These are phyloP conservation scores for Karstenula rhodostoma DNA, from an alignment of 2,329 filamentous ascomycete genomes.

Conservation along the genomic window DNA sequence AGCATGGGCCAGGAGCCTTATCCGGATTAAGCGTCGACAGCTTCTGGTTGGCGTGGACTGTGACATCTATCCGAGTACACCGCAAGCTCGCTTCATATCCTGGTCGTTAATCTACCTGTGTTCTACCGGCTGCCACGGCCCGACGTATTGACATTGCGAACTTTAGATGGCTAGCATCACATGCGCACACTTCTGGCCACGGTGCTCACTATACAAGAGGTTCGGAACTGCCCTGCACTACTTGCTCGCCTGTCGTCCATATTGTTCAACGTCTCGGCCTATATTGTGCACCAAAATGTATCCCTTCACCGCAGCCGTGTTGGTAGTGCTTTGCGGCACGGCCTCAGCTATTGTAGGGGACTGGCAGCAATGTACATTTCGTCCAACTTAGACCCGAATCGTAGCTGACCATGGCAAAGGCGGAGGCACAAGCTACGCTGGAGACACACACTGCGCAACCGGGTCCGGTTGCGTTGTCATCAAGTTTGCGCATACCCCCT, in stretches of 20 bases:
- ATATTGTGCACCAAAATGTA: constrained; percentile 29
- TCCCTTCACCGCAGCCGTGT: constrained; percentile 22
- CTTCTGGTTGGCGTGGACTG: background rate
- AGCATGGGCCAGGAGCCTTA: constrained; percentile 8
- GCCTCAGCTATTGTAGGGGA: constrained; percentile 36
- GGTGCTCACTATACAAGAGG: background rate
- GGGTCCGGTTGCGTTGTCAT: constrained; percentile 41
- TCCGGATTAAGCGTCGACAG: constrained; percentile 15
- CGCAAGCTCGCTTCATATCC: constrained; percentile 21
- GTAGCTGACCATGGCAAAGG: constrained; percentile 24
- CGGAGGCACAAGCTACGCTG: constrained; percentile 38
- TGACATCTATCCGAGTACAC: constrained; percentile 7
- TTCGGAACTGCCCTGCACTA: background rate
- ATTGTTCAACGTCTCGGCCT: background rate
- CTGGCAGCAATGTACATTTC: constrained; percentile 45
- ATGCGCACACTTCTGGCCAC: constrained; percentile 24
- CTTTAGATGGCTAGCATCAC: constrained; percentile 29
- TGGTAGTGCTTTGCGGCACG: constrained; percentile 35
- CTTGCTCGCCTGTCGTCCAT: background rate
- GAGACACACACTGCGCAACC: constrained; percentile 36
- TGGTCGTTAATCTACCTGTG: constrained; percentile 31
- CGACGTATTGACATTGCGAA: constrained; percentile 32
- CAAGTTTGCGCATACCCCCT: constrained; percentile 30
- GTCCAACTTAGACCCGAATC: background rate
- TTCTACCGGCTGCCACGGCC: constrained; percentile 39